phyloP scores from a whole-genome alignment of 768 basidiomycete species.

The Fomitopsis pulvina region DNA sequence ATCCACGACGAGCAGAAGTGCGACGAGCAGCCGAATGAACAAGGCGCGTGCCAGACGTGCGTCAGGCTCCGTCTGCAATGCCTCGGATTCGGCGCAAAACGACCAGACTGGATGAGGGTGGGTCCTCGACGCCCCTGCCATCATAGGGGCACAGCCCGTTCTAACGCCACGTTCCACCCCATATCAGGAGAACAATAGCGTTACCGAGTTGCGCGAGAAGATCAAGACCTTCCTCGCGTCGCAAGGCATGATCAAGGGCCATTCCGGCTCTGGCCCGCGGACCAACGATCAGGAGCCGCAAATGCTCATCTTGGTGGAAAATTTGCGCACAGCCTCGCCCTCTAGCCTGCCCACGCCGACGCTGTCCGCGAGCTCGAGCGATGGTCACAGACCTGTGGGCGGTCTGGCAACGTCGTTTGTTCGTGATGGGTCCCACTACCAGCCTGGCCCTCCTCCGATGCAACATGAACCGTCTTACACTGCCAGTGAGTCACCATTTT shows the following conservation, averaged over 20 bases:
- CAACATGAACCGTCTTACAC: slow-evolving; percentile 14
- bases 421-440: slow-evolving; percentile 24
- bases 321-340: slow-evolving; percentile 29
- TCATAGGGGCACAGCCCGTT: slow-evolving; percentile 5
- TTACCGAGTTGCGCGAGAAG: slow-evolving; percentile 63
- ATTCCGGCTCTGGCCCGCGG: slow-evolving; percentile 64
- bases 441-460: slow-evolving; percentile 18
- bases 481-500: slow-evolving; percentile 20
- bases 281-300: slow-evolving; percentile 48
- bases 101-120: slow-evolving; percentile 82
- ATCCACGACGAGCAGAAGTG: slow-evolving; percentile 54
- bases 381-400: slow-evolving; percentile 29
- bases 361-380: slow-evolving; percentile 36
- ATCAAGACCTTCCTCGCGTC: slow-evolving; percentile 75
- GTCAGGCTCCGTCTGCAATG: slow-evolving; percentile 77
- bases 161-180: slow-evolving; percentile 6
- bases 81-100: slow-evolving; percentile 79
- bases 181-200: slow-evolving; percentile 60
- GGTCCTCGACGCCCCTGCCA: slow-evolving; percentile 22
- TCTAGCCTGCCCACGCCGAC: slow-evolving; percentile 42
- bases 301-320: slow-evolving; percentile 45
- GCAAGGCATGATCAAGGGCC: slow-evolving; percentile 88
- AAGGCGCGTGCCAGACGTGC: slow-evolving; percentile 69
- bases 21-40: slow-evolving; percentile 60
- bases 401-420: slow-evolving; percentile 25